Evolutionary conservation across 495 filamentous ascomycete genomes (phyloP).

Genomic region (Penicillium coprophilum): DNA sequence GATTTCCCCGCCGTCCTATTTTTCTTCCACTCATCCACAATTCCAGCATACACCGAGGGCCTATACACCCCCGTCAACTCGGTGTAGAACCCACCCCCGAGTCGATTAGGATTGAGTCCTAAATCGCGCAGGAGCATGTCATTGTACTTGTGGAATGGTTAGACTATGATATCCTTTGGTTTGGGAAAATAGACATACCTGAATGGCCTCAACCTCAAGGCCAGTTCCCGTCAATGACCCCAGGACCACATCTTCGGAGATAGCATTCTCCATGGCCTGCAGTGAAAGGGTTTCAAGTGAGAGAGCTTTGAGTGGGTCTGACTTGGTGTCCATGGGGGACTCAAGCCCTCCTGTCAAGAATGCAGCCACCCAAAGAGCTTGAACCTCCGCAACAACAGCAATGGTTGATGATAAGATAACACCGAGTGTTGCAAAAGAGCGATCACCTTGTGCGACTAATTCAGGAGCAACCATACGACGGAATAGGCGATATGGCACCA

Average conservation of each 20-base stretch:
- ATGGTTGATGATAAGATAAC: slow-evolving; percentile 56
- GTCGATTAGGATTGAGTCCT: slow-evolving; percentile 31
- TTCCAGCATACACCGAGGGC: slow-evolving; percentile 31
- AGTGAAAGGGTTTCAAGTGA: slow-evolving; percentile 12
- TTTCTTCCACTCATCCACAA: slow-evolving; percentile 33
- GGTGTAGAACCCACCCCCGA: slow-evolving; percentile 24
- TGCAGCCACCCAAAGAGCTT: slow-evolving; percentile 67
- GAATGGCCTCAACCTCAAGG: slow-evolving; percentile 31
- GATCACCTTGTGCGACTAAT: slow-evolving; percentile 50
- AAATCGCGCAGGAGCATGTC: slow-evolving; percentile 33
- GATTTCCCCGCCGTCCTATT: not conserved
- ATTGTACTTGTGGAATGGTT: slow-evolving; percentile 26
- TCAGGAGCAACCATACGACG: slow-evolving; percentile 56
- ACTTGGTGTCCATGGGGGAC: not conserved
- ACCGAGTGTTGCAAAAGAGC: slow-evolving; percentile 63
- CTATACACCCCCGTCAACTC: slow-evolving; percentile 32
- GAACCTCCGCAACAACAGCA: slow-evolving; percentile 57
- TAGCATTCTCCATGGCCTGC: slow-evolving; percentile 15
- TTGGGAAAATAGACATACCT: slow-evolving; percentile 17
- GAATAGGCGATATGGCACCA: slow-evolving; percentile 48
- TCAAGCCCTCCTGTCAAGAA: slow-evolving; percentile 45
- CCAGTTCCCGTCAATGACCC: slow-evolving; percentile 28
- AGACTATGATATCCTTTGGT: not conserved
- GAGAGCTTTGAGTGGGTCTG: not conserved
- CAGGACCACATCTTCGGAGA: slow-evolving; percentile 33